Percentiles rank a stretch among this genome's conserved stretches.
phyloP scores from a whole-genome alignment of 129 eudicot species.

The Escallonia herrerae region DNA sequence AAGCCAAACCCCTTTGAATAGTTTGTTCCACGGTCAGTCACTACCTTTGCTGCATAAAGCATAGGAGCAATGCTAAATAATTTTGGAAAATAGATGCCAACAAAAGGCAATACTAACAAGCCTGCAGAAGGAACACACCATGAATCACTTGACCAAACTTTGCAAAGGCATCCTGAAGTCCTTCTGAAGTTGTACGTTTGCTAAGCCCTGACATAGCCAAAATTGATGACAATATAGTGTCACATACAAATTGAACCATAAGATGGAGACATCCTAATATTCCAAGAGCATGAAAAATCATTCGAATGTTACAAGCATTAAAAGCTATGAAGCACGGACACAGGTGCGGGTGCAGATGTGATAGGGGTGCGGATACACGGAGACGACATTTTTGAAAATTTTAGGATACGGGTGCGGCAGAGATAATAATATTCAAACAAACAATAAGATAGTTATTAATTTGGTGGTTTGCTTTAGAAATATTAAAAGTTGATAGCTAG shows the following conservation, averaged over 20 bases:
- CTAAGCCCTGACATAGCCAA: conserved; percentile 52
- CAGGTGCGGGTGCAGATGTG: no score
- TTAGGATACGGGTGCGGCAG: no score
- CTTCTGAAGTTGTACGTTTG: conserved; percentile 86
- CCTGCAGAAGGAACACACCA: conserved; percentile 31
- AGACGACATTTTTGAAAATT: no score
- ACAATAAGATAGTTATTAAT: no score
- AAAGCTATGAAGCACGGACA: no score
- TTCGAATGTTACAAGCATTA: no score
- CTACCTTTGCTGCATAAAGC: conserved; percentile 71
- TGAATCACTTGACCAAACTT: conserved; percentile 79
- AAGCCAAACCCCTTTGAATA: conserved; percentile 89
- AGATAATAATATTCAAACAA: no score
- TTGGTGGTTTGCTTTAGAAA: no score
- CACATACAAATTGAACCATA: background rate
- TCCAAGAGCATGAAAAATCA: background rate
- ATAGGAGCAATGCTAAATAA: conserved; percentile 3
- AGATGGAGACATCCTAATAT: background rate
- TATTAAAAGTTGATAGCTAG: no score
- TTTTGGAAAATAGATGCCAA: background rate
- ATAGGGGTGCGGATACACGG: no score
- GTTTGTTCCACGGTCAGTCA: conserved; percentile 82
- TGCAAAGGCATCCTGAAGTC: conserved; percentile 59
- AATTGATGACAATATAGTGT: no score
- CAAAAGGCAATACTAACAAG: background rate